Conservation (phyloP, 148 eudicot genomes). For the Silene conica region DNA sequence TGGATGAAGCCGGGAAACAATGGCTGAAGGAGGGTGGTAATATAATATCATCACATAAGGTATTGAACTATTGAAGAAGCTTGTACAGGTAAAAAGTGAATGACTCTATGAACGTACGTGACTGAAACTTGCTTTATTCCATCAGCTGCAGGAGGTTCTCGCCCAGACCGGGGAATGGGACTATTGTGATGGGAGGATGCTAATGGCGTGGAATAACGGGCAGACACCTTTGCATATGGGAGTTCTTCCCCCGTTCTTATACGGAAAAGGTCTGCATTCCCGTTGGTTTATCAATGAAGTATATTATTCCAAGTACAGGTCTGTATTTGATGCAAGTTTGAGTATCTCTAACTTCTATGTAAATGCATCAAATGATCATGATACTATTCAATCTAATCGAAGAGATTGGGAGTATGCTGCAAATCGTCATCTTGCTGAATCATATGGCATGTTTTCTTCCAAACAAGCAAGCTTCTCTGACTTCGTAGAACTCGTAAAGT, state of each 20-base stretch:
- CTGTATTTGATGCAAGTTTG: slow-evolving; percentile 83
- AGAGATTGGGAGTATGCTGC: slow-evolving; percentile 54
- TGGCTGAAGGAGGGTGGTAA: slow-evolving; percentile 59
- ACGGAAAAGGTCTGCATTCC: slow-evolving; percentile 69
- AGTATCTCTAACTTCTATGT: slow-evolving; percentile 55
- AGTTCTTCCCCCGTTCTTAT: slow-evolving; percentile 84
- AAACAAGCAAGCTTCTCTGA: slow-evolving; percentile 46
- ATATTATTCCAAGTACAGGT: slow-evolving; percentile 58
- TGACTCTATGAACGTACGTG: slow-evolving; percentile 12
- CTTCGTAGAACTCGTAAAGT: slow-evolving; percentile 45
- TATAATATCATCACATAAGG: slow-evolving; percentile 46
- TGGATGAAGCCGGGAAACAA: slow-evolving; percentile 51
- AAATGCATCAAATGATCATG: slow-evolving; percentile 29
- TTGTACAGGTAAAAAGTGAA: slow-evolving; percentile 20
- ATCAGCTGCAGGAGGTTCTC: slow-evolving; percentile 78
- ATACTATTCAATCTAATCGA: slow-evolving; percentile 18
- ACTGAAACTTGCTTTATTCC: slow-evolving; percentile 29
- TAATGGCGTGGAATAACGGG: slow-evolving; percentile 85
- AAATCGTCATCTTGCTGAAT: slow-evolving; percentile 54
- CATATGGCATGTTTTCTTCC: slow-evolving; percentile 67
- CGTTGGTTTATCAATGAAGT: slow-evolving; percentile 83
- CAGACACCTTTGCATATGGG: slow-evolving; percentile 82
- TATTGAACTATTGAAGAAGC: slow-evolving; percentile 17
- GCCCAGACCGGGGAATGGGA: slow-evolving; percentile 36
- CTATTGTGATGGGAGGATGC: slow-evolving; percentile 45